A percentile compares a stretch with the other conserved stretches of the same genome.
phyloP scores from a whole-genome alignment of 345 rosid genomes.

The Gossypium thurberi region DNA sequence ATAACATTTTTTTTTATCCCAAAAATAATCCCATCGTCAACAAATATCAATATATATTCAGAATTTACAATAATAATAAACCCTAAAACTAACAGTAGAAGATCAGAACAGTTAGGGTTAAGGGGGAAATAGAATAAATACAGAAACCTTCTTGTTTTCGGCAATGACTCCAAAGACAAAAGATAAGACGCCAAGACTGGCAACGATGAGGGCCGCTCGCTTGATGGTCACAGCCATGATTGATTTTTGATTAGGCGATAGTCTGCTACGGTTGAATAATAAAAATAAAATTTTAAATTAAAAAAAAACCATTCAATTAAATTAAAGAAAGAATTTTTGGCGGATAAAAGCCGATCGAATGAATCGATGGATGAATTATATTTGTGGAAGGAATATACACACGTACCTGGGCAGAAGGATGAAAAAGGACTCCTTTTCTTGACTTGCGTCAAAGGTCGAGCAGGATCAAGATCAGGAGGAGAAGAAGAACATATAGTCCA shows the following conservation, averaged over 20 bases:
- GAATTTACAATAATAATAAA: background rate
- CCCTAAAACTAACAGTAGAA: background rate
- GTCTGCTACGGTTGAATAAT: slow-evolving; percentile 3
- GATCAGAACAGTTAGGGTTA: background rate
- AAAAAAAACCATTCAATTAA: background rate
- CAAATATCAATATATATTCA: background rate
- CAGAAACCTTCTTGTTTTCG: slow-evolving; percentile 72
- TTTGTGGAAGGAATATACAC: background rate
- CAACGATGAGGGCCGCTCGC: slow-evolving; percentile 52
- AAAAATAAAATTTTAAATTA: background rate
- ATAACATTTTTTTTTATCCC: background rate
- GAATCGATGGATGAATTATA: too few species aligned
- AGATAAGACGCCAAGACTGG: slow-evolving; percentile 51
- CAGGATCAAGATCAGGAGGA: background rate
- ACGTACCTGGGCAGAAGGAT: background rate
- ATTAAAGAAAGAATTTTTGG: background rate
- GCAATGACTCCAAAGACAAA: slow-evolving; percentile 67
- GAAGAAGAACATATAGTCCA: too few species aligned
- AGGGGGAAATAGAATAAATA: background rate
- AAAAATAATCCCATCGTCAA: background rate
- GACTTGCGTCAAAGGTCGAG: too few species aligned
- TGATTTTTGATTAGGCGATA: background rate
- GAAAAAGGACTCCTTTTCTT: background rate
- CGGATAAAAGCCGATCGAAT: background rate
- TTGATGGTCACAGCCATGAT: slow-evolving; percentile 58